phyloP scores from a whole-genome alignment of 148 eudicot species.

The Heliosperma pusillum region DNA sequence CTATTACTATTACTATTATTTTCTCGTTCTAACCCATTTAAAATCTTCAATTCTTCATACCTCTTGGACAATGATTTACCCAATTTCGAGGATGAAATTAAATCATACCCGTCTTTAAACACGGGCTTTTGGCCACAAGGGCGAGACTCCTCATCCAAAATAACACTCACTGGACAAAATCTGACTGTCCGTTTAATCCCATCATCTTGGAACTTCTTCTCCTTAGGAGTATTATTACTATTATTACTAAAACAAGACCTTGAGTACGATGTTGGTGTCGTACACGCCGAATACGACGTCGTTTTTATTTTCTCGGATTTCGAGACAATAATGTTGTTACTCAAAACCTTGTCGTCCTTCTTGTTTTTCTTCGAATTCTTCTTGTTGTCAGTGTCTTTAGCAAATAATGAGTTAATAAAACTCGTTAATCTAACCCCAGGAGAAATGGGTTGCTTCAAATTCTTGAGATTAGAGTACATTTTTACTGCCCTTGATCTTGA shows the following conservation, averaged over 20 bases:
- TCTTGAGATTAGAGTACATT: conserved; percentile 65
- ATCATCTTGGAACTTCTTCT: conserved; percentile 31
- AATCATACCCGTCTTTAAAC: conserved; percentile 17
- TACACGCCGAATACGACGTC: conserved; percentile 34
- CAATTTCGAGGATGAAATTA: not conserved
- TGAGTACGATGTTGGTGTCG: conserved; percentile 59
- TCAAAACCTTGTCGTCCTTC: conserved; percentile 14
- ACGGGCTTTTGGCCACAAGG: conserved; percentile 47
- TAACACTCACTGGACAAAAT: conserved; percentile 56
- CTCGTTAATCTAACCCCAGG: conserved; percentile 63
- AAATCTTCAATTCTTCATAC: conserved; percentile 26
- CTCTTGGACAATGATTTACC: conserved; percentile 21
- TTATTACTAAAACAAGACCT: conserved; percentile 58
- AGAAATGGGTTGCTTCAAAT: conserved; percentile 71
- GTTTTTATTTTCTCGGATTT: conserved; percentile 26
- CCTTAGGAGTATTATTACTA: conserved; percentile 28
- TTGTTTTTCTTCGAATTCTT: conserved; percentile 13
- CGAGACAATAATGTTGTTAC: not conserved
- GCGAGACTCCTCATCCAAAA: conserved; percentile 51
- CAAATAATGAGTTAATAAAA: conserved; percentile 54
- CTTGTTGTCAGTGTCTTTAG: conserved; percentile 27
- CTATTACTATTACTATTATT: not conserved
- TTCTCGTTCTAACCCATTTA: conserved; percentile 14
- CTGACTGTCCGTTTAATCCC: conserved; percentile 47
- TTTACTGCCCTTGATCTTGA: conserved; percentile 49